Evolutionary conservation across 331 rosid genomes (phyloP), one percentile per base, ranked within the genome.

Genomic region (Arachis monticola): DNA sequence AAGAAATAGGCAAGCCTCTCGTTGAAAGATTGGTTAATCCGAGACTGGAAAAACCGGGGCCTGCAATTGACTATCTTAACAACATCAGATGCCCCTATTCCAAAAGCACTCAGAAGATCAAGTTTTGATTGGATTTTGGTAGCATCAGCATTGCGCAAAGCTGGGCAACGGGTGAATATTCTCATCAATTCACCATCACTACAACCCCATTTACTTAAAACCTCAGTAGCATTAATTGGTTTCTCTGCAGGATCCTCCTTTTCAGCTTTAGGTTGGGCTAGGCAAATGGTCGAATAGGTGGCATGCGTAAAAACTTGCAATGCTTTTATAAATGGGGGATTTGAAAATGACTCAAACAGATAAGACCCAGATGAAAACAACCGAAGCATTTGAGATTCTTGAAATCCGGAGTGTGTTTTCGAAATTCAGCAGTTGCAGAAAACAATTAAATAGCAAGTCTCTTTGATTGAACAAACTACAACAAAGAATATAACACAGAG

Each of bases 151-250:
- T 75, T 78, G 74, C 65, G 86, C 67, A 91, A 80, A 2, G 88
- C 67, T 7, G 98, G 96, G 7, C 82, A 64, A 4, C 93, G 83
- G 4, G 40, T 0, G 27, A 86, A 82, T 32, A 93, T 72, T 73
- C 41, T 77, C 60, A 46, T 77, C 82, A 93, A 66, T 65, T 91
- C 91, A 51, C 17, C 61, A 17, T 86, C 87, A 30, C 60, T 73
- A 65, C 97, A 93, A 66, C 98, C 84, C 84, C 93, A 89, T 63
- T 75, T 87, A 61, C 70, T 77, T 50, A 93, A 73, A 79, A 89
- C 77, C 31, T 87, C 87, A 50, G 46, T 61, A 14, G 92, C 80
- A 41, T 76, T 77, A 11, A 44, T 79, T 13, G 75, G 62, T 4
- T 79, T 62, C 53, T 65, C 71, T 30, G n/a, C 2, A n/a, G 2